Evolutionary conservation across 2,329 filamentous ascomycete species (phyloP).

Genomic region (Chaetomium sp.): DNA sequence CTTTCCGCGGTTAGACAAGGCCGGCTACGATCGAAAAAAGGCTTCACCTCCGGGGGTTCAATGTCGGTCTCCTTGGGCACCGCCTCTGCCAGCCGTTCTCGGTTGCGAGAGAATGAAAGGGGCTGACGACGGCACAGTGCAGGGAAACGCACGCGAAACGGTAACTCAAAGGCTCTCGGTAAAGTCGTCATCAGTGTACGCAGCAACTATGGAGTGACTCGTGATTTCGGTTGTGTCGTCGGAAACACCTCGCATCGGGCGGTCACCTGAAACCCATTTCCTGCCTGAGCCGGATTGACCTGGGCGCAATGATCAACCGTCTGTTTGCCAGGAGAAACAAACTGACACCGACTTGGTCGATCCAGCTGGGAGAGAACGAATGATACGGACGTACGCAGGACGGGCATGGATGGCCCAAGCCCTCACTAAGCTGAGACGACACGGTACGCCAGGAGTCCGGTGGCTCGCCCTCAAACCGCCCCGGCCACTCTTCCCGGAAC

Average conservation of each 20-base stretch:
- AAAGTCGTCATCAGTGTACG: background rate
- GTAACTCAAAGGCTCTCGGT: background rate
- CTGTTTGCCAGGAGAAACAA: background rate
- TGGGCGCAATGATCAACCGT: background rate
- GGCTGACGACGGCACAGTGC: conserved; percentile 5
- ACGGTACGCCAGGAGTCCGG: background rate
- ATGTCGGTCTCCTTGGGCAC: background rate
- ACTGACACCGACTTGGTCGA: conserved; percentile 5
- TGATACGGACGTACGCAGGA: conserved; percentile 1
- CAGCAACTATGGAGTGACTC: background rate
- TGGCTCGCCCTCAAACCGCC: background rate
- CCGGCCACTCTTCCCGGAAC: background rate
- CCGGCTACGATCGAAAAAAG: conserved; percentile 3
- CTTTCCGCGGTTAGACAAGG: background rate
- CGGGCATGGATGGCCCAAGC: background rate
- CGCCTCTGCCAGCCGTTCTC: background rate
- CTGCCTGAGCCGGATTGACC: background rate
- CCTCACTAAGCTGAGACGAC: background rate
- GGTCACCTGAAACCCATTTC: conserved; percentile 11
- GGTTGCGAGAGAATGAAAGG: background rate
- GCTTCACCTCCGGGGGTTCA: too few relatives aligned
- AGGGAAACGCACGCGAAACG: conserved; percentile 15
- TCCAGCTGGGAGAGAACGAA: conserved; percentile 2
- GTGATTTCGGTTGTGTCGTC: background rate
- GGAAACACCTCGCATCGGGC: conserved; percentile 1